Conservation (phyloP, 331 rosid genomes). For the Malus hybrid region DNA sequence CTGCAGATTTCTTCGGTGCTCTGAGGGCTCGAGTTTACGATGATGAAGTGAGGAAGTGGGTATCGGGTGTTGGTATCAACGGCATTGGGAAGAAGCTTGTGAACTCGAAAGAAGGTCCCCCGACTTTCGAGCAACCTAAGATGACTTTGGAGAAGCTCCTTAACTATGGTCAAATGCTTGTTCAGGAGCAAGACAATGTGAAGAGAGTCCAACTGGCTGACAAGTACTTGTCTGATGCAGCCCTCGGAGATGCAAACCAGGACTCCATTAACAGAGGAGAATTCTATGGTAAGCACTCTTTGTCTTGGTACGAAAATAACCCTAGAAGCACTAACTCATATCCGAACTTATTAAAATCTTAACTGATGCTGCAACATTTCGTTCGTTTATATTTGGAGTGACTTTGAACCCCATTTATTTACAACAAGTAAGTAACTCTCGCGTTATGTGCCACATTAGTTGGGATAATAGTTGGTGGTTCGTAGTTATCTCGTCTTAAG, state of each 20-base stretch:
- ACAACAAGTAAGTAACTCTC: background rate
- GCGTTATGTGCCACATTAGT: background rate
- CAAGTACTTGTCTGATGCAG: conserved; percentile 40
- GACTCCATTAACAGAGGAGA: conserved; percentile 28
- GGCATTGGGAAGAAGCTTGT: conserved; percentile 45
- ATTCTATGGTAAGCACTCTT: conserved; percentile 32
- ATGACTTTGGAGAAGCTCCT: conserved; percentile 51
- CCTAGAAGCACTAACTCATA: background rate
- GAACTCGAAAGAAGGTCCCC: conserved; percentile 49
- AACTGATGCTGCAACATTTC: background rate
- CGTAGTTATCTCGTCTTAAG: background rate
- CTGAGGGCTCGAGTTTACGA: conserved; percentile 46
- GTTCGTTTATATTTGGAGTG: background rate
- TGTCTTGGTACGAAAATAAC: background rate
- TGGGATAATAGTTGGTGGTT: background rate
- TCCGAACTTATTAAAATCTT: background rate
- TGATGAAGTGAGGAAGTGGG: conserved; percentile 57
- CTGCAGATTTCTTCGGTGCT: conserved; percentile 52
- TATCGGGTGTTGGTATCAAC: conserved; percentile 35
- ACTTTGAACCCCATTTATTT: background rate
- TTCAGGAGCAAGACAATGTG: conserved; percentile 48
- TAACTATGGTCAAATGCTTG: conserved; percentile 44
- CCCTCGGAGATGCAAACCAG: conserved; percentile 49
- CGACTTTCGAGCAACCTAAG: conserved; percentile 47
- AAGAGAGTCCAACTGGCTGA: conserved; percentile 54